A percentile compares a stretch with the other conserved stretches of the same genome.
These are phyloP conservation scores for Ilex aquifolium DNA, from an alignment of 257 asterid species.

Conservation along the genomic window DNA sequence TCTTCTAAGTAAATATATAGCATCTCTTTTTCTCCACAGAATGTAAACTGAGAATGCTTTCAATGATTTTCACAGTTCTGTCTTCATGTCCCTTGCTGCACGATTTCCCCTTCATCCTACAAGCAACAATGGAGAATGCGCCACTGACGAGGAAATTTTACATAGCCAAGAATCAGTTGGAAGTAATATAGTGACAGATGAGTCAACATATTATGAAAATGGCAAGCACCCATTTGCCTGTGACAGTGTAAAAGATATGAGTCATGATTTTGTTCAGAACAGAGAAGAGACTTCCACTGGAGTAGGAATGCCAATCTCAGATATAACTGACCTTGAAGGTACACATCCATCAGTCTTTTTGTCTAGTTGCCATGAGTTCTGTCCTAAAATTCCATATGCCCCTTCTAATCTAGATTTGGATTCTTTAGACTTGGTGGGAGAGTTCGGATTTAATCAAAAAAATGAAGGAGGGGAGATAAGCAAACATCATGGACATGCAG, in stretches of 20 bases:
- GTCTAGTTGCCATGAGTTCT: too few relatives aligned
- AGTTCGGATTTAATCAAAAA: too few relatives aligned
- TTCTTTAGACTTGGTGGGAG: too few relatives aligned
- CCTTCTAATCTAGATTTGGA: too few relatives aligned
- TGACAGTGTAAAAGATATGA: not conserved
- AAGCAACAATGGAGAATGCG: slow-evolving; percentile 8
- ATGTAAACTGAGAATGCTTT: not conserved
- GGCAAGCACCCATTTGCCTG: not conserved
- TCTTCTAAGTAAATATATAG: not conserved
- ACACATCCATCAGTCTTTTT: too few relatives aligned
- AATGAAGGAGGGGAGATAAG: not conserved
- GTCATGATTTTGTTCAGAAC: not conserved
- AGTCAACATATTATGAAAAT: not conserved
- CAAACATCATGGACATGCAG: not conserved
- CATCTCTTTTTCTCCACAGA: not conserved
- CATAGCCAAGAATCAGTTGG: slow-evolving; percentile 5
- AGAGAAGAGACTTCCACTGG: not conserved
- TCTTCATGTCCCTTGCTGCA: slow-evolving; percentile 47
- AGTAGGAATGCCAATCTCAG: too few relatives aligned
- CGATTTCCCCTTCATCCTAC: slow-evolving; percentile 24
- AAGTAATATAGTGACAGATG: slow-evolving; percentile 1
- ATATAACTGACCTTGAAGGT: too few relatives aligned
- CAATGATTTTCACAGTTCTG: slow-evolving; percentile 29
- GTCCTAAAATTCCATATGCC: too few relatives aligned
- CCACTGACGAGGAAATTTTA: slow-evolving; percentile 2